Evolutionary conservation across 805 yeast species (phyloP).

Genomic region (Metschnikowia chrysomelidarum): DNA sequence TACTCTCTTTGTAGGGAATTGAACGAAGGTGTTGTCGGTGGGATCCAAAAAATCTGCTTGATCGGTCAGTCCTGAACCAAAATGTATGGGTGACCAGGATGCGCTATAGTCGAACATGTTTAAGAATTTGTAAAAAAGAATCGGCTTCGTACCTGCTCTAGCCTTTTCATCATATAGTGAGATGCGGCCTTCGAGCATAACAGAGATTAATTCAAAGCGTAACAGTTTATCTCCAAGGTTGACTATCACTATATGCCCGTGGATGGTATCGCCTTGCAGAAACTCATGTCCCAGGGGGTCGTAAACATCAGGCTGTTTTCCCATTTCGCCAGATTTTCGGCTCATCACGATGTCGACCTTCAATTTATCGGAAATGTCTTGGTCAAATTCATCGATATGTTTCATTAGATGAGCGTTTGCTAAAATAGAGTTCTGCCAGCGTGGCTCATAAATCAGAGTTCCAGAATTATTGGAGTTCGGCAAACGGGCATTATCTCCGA

Average conservation of each 20-base stretch:
- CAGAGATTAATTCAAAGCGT: constrained; percentile 29
- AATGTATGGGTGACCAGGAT: constrained; percentile 29
- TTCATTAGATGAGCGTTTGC: constrained; percentile 28
- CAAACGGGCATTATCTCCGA: neutral
- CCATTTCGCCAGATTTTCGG: constrained; percentile 15
- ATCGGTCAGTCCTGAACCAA: constrained; percentile 12
- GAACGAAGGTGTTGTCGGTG: constrained; percentile 28
- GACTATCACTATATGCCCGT: constrained; percentile 24
- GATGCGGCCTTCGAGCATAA: constrained; percentile 28
- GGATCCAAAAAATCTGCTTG: constrained; percentile 25
- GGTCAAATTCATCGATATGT: constrained; percentile 18
- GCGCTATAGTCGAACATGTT: constrained; percentile 32
- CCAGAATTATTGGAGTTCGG: too few relatives aligned
- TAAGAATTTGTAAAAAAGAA: constrained; percentile 27
- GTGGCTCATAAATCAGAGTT: too few relatives aligned
- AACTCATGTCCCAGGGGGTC: constrained; percentile 26
- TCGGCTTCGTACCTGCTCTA: constrained; percentile 20
- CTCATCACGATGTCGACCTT: constrained; percentile 21
- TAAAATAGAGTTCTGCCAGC: constrained; percentile 35
- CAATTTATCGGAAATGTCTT: constrained; percentile 19
- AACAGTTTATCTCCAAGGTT: constrained; percentile 20
- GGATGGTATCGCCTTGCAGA: constrained; percentile 28
- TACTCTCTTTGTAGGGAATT: constrained; percentile 24
- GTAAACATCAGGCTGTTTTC: constrained; percentile 17
- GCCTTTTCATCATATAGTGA: constrained; percentile 21